phyloP scores from a whole-genome alignment of 2,329 filamentous ascomycete genomes.

The Penicillium olsonii region DNA sequence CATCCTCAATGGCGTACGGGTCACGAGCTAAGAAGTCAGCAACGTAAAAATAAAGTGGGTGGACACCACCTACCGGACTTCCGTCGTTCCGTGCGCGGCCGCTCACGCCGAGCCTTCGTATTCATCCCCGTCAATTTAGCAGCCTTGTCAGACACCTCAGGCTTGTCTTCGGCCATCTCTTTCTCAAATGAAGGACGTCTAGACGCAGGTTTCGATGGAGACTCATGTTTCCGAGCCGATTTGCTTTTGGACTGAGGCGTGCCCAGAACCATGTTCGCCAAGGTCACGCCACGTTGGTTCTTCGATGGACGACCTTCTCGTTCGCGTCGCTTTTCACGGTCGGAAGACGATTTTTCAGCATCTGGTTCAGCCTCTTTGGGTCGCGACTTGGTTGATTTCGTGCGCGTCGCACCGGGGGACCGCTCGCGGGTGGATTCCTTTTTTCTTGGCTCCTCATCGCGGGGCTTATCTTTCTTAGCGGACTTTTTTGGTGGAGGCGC shows the following conservation, averaged over 20 bases:
- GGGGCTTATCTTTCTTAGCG: slow-evolving; percentile 51
- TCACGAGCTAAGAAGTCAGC: slow-evolving; percentile 40
- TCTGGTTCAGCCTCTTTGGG: slow-evolving; percentile 61
- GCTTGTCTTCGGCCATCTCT: slow-evolving; percentile 63
- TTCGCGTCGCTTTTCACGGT: slow-evolving; percentile 61
- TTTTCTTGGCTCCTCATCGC: slow-evolving; percentile 36
- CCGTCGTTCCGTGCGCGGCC: slow-evolving; percentile 56
- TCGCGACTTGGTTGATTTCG: slow-evolving; percentile 62
- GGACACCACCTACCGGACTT: slow-evolving; percentile 32
- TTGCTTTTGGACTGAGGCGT: slow-evolving; percentile 65
- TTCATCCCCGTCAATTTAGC: slow-evolving; percentile 71
- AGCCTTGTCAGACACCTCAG: slow-evolving; percentile 71
- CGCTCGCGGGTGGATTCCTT: slow-evolving; percentile 38
- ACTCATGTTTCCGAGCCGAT: slow-evolving; percentile 64
- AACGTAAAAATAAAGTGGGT: not conserved
- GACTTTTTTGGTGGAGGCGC: slow-evolving; percentile 51
- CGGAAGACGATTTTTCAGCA: slow-evolving; percentile 70
- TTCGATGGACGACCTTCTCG: slow-evolving; percentile 53
- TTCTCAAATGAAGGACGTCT: slow-evolving; percentile 70
- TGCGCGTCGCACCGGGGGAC: slow-evolving; percentile 49
- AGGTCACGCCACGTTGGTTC: slow-evolving; percentile 59
- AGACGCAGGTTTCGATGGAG: slow-evolving; percentile 57
- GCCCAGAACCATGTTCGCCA: slow-evolving; percentile 66
- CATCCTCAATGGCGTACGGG: slow-evolving; percentile 66
- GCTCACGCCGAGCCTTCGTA: slow-evolving; percentile 47